Evolutionary conservation across 495 filamentous ascomycete genomes (phyloP).

Genomic region (Usnea hakonensis): DNA sequence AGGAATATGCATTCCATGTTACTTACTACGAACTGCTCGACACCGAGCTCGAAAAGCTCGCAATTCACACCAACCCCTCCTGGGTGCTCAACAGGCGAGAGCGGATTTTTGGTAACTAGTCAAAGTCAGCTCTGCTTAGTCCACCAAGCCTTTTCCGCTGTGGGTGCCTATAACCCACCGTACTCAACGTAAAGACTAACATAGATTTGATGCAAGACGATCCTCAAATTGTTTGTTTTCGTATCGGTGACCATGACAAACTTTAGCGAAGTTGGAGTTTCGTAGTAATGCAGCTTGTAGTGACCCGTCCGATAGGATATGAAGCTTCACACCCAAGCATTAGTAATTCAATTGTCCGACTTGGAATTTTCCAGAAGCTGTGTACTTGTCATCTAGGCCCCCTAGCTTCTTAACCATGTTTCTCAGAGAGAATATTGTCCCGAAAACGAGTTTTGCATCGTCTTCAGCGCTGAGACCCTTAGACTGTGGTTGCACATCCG

Average conservation of each 20-base stretch:
- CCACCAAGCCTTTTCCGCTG: neutral
- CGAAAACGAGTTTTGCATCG: slow-evolving; percentile 95
- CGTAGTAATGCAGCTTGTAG: slow-evolving; percentile 98
- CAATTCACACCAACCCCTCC: slow-evolving; percentile 84
- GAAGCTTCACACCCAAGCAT: slow-evolving; percentile 51
- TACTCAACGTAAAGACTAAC: slow-evolving; percentile 97
- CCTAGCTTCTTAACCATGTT: slow-evolving; percentile 97
- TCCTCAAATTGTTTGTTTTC: slow-evolving; percentile 79
- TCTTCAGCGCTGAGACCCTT: slow-evolving; percentile 58
- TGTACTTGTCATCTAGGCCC: slow-evolving; percentile 72
- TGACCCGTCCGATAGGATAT: slow-evolving; percentile 82
- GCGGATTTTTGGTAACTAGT: slow-evolving; percentile 86
- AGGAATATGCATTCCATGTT: neutral
- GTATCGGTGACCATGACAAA: slow-evolving; percentile 95
- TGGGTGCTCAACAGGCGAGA: slow-evolving; percentile 83
- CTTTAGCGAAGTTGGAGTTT: slow-evolving; percentile 89
- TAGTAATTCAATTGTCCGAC: slow-evolving; percentile 4
- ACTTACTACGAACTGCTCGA: slow-evolving; percentile 75
- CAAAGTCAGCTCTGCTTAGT: slow-evolving; percentile 6
- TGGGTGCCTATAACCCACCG: slow-evolving; percentile 45
- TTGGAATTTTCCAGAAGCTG: neutral
- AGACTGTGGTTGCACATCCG: slow-evolving; percentile 33
- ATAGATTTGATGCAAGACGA: slow-evolving; percentile 95
- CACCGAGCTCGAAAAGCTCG: slow-evolving; percentile 84
- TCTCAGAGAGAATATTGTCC: slow-evolving; percentile 87